Base-by-base conservation (phyloP, 192 early-diverging fungal genomes). In the Martensiomyces pterosporus region DNA sequence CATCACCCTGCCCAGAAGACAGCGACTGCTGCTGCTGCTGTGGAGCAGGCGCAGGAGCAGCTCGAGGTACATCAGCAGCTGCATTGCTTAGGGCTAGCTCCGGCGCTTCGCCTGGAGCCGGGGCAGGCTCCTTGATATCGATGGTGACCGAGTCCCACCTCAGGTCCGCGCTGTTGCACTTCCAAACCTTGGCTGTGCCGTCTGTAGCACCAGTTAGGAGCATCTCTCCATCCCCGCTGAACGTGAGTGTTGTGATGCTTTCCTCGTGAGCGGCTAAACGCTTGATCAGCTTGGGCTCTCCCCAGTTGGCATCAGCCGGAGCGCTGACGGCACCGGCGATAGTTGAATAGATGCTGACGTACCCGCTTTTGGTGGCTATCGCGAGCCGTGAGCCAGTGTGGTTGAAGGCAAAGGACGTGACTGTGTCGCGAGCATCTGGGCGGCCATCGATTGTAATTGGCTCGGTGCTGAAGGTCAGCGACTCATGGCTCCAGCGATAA, bases 101-200 rank as follows among this genome's bases (percentile, higher is more conserved):
- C 7, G 59, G 66, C 4, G 40, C 39, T 23, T 52, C 54, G 4
- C 12, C 39, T 10, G 34, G 34, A 24, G 22, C 22, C 4, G 66
- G 57, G 14, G 52, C 29, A 13, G 60, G 56, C 60, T 66, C 69
- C 18, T 59, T 66, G 25, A 73, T 48, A 18, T 73, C 75, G 21
- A 65, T 27, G 4, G 62, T 60, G 4, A 82, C 62, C 5, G 80
- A 79, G 0, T 55, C 67, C 89, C 87, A 93, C 48, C 64, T 56
- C 13, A 70, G 57, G 21, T 55, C 75, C 1, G 48, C 50, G 23
- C 61, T 63, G 36, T 78, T 58, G 39, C 78, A 83, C 17, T 65
- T 72, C 85, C 87, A 93, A 3, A 92, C 78, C 41, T 77, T 81
- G 1, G 81, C 84, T 8, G 83, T 88, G 10, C 92, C 91, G 56